Base-by-base conservation (phyloP, 2,329 filamentous ascomycete genomes). In the Cladosporium sp. region DNA sequence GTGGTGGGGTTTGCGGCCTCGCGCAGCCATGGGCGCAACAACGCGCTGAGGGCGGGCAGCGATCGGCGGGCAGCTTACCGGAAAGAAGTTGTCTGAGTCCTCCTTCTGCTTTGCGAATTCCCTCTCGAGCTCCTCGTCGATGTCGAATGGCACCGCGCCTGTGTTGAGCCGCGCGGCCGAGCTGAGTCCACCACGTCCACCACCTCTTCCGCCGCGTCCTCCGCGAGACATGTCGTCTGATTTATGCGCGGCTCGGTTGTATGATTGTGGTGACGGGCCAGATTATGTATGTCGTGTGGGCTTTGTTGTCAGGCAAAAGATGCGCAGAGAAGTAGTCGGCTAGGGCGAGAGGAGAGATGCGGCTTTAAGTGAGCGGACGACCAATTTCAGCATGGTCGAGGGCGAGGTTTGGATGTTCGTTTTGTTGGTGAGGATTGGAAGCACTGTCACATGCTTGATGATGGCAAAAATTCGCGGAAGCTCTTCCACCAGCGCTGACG, bases 51-150 rank as follows among this genome's bases (percentile, higher is more conserved):
- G 44, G 12, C 36, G 32, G 22, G 35, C 32, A 17, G 44, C 15
- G 53, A 47, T 39, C 42, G 32, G 53, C 40, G 20, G 40, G 34
- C 13, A 19, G 45, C 53, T 56, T 56, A 56, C 53, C 44, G 53
- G 53, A 34, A 56, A 56, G 45, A 56, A 49, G 42, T 36, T 39
- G 45, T 48, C 45, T n/a, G 42, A 17, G 35, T 48, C 44, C 36
- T 56, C 53, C 34, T 56, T 49, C 35, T 48, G 44, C 44, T 56
- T 48, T 20, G 53, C 53, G 36, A 56, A 56, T 34, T 48, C 53
- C 15, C 13, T 40, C 45, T 56, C 53, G 53, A 56, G 53, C 44
- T 56, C 53, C 44, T 56, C 45, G 35, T 56, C 53, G 53, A 56
- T 56, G 44, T 48, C 44, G 36, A 56, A 48, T 12, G 44, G 44